Base-by-base conservation (phyloP, 2,329 filamentous ascomycete genomes). In the Aureobasidium subglaciale region DNA sequence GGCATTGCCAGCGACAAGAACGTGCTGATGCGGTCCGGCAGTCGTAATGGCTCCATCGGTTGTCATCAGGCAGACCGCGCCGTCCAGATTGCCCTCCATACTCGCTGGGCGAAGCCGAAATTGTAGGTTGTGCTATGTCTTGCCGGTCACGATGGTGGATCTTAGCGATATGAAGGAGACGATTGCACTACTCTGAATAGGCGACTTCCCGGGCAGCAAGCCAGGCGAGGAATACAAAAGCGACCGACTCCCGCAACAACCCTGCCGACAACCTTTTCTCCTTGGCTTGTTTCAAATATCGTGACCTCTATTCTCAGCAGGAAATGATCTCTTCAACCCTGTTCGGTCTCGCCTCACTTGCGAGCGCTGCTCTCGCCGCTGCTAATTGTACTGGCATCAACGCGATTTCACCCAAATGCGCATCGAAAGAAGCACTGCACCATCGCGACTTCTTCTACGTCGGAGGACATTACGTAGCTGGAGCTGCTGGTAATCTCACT, bases 371-470 rank as follows among this genome's bases (percentile, higher is more conserved):
- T 27, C 16, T 53, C 22, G 48, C 38, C 9, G 35, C 50, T 13
- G 16, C 16, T 38, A 30, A 55, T 13, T 55, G 50, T 45, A 55
- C 27, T 27, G 50, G 50, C 3, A 16, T 55, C 18, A 55, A 55
- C 25, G 50, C 50, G 10, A 29, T 55, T 15, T 38, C 50, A 3
- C 50, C 50, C 10, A 29, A 30, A 25, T 55, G 50, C 16, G 38
- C 24, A 5, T 57, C 48, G 4, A 38, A 45, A 48, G 56, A 57
- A 35, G 13, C 43, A 11, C 45, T 55, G 13, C 34, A 48, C 35
- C 20, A 46, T 30, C 56, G 56, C 20, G 45, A 46, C 16, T 57
- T 52, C 27, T 57, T 57, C 30, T 57, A 57, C 20, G 27, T 57
- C 8, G 56, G 56, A 32, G 56, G 56, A 34, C 41, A 34, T 15